A percentile compares a stretch with the other conserved stretches of the same genome.
Evolutionary conservation across 1,139 yeast genomes (phyloP).

Genomic region (Debaryomyces sp.): DNA sequence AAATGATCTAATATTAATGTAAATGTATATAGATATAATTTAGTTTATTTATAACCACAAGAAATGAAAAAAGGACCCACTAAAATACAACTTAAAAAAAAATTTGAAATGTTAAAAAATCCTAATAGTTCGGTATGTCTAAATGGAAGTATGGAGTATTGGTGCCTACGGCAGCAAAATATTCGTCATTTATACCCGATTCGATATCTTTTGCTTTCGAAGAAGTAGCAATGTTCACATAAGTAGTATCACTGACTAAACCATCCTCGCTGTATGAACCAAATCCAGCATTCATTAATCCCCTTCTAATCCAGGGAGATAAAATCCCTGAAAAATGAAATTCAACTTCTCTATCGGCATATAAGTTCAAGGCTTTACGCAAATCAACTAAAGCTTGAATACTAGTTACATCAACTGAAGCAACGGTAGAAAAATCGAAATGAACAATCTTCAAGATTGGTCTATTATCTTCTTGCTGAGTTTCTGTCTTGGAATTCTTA

Average conservation of each 20-base stretch:
- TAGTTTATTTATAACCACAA: neutral
- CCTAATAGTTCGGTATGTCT: slow-evolving; percentile 74
- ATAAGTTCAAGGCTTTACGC: slow-evolving; percentile 68
- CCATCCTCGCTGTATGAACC: slow-evolving; percentile 59
- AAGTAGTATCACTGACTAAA: slow-evolving; percentile 41
- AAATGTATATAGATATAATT: neutral
- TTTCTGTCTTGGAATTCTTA: slow-evolving; percentile 11
- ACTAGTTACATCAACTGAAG: slow-evolving; percentile 78
- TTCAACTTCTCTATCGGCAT: slow-evolving; percentile 84
- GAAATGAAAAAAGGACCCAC: neutral
- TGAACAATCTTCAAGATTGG: slow-evolving; percentile 74
- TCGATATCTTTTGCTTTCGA: slow-evolving; percentile 36
- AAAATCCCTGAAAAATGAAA: slow-evolving; percentile 86
- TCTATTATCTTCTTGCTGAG: slow-evolving; percentile 45
- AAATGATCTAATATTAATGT: neutral
- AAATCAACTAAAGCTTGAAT: slow-evolving; percentile 78
- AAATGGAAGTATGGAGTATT: slow-evolving; percentile 85
- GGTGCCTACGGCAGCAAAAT: slow-evolving; percentile 66
- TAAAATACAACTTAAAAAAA: neutral
- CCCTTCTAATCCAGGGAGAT: slow-evolving; percentile 86
- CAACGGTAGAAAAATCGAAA: slow-evolving; percentile 77
- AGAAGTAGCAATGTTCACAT: slow-evolving; percentile 40
- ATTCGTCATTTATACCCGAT: slow-evolving; percentile 32
- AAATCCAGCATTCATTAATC: slow-evolving; percentile 75
- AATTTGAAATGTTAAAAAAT: neutral